Evolutionary conservation across 208 protist species (phyloP).

Genomic region (Crithidia acanthocephali): DNA sequence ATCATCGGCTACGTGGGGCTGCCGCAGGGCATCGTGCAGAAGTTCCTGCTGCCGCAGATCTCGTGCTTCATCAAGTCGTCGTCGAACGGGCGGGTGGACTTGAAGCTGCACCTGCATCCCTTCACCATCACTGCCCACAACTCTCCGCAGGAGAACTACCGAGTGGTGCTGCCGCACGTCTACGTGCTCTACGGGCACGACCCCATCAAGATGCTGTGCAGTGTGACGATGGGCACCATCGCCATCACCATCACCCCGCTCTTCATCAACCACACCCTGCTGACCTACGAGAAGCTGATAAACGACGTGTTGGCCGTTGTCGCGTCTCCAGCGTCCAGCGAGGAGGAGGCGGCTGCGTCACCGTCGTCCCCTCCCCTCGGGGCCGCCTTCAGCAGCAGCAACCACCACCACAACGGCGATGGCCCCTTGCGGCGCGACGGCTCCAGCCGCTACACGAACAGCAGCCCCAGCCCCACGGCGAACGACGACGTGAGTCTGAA

Average conservation of each 20-base stretch:
- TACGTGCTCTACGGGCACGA: constrained; percentile 79
- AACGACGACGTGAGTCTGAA: constrained; percentile 11
- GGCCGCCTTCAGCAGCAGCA: background rate
- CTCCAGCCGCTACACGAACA: background rate
- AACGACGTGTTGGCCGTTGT: constrained; percentile 44
- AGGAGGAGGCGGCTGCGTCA: constrained; percentile 2
- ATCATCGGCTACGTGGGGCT: constrained; percentile 59
- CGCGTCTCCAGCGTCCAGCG: constrained; percentile 19
- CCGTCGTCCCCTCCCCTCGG: background rate
- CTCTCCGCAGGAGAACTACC: constrained; percentile 41
- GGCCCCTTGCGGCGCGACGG: constrained; percentile 2
- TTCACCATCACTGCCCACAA: constrained; percentile 63
- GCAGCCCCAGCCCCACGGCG: background rate
- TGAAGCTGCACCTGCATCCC: constrained; percentile 81
- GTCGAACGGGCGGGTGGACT: constrained; percentile 53
- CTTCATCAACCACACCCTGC: constrained; percentile 79
- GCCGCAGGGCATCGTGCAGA: constrained; percentile 54
- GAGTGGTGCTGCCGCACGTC: constrained; percentile 68
- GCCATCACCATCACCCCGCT: constrained; percentile 76
- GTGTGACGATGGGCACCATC: constrained; percentile 72
- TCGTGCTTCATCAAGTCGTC: constrained; percentile 67
- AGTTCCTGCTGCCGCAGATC: constrained; percentile 64
- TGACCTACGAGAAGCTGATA: constrained; percentile 68
- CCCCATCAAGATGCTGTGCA: constrained; percentile 49
- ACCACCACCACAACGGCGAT: background rate